These are phyloP conservation scores for Debaryomyces sp. DNA, from an alignment of 1,139 yeast genomes.

Conservation along the genomic window DNA sequence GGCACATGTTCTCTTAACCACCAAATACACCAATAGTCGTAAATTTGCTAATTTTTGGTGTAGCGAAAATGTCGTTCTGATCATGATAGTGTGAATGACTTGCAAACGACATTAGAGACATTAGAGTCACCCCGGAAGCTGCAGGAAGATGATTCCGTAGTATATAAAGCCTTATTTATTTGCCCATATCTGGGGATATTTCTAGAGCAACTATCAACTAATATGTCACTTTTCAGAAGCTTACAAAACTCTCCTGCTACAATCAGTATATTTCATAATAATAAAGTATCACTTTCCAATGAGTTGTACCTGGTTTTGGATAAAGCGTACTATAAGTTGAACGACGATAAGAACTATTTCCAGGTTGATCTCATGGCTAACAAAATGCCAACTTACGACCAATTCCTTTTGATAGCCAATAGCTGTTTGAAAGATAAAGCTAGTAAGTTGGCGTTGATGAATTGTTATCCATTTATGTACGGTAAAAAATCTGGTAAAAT, in stretches of 20 bases:
- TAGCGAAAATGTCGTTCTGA: constrained; percentile 1
- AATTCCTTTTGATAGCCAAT: constrained; percentile 33
- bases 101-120: neutral
- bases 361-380: constrained; percentile 42
- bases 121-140: constrained; percentile 2
- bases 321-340: constrained; percentile 33
- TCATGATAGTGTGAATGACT: neutral
- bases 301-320: constrained; percentile 35
- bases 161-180: neutral
- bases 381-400: constrained; percentile 49
- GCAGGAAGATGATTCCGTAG: neutral
- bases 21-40: neutral
- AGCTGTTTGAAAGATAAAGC: constrained; percentile 30
- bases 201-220: neutral
- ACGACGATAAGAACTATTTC: constrained; percentile 31
- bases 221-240: constrained; percentile 43
- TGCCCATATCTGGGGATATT: neutral
- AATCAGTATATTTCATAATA: constrained; percentile 45
- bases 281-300: constrained; percentile 36
- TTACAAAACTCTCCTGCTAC: constrained; percentile 49
- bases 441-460: constrained; percentile 30
- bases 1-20: constrained; percentile 35
- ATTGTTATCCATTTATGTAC: constrained; percentile 42
- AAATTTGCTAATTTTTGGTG: neutral
- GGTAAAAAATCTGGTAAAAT: constrained; percentile 23